Evolutionary conservation across 768 basidiomycete species (phyloP), one percentile per base, ranked within the genome.

Genomic region (Leccinum variicolor): DNA sequence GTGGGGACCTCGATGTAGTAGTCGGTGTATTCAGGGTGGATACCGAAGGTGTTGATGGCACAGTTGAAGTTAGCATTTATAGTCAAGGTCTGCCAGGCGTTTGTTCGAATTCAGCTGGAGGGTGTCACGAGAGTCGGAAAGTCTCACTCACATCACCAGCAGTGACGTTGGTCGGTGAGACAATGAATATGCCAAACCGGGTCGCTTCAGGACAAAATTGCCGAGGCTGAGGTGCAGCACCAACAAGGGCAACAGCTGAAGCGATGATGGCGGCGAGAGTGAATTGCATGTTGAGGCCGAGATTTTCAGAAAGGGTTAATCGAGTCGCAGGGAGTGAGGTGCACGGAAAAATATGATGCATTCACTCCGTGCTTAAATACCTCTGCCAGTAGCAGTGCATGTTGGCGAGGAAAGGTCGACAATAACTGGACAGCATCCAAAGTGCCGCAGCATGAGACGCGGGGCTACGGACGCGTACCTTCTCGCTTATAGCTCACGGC

Each of bases 1-100:
- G 51, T 50, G 9, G 73, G 71, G 15, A 74, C 70, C 52, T 71
- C 73, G 19, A 72, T 69, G 33, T 72, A 74, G 55, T 73, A 72
- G 54, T 72, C 70, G 56, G 63, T 71, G 54, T 52, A 72, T 55
- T 63, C 43, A 4, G 70, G 70, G 14, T 31, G n/a, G n/a, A 50
- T 21, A 13, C 57, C 60, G 13, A 63, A 62, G 53, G 4, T 49
- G 33, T 61, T 59, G 56, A 65, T 57, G 45, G 72, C 66, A 10
- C 70, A 72, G 11, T n/a, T 60, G 4, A 72, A 72, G 60, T 72
- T 53, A 3, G 67, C 54, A 1, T 39, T 57, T 21, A 71, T 53
- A 3, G 60, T 46, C 56, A 73, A 53, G n/a, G n/a, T 55, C 71
- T 73, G 17, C 13, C 13, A 17, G 34, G 7, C 17, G 13, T 52